These are phyloP conservation scores for Penicillium sp. DNA, from an alignment of 2,329 filamentous ascomycete species.

Conservation along the genomic window DNA sequence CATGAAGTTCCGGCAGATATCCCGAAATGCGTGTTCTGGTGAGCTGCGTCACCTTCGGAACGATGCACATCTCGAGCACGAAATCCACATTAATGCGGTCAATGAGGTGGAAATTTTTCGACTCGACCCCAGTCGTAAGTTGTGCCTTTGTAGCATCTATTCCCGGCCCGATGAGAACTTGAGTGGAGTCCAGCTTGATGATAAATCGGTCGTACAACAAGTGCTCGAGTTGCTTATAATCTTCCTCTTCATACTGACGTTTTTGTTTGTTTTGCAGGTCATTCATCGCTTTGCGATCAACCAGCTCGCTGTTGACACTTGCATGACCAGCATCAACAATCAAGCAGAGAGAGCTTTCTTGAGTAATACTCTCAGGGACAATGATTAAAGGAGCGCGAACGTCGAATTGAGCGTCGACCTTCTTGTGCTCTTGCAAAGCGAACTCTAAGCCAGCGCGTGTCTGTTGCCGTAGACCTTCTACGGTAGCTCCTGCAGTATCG, in stretches of 20 bases:
- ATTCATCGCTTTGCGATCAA: conserved; percentile 82
- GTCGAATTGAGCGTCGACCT: conserved; percentile 91
- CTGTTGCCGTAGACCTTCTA: conserved; percentile 90
- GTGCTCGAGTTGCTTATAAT: conserved; percentile 79
- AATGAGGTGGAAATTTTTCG: conserved; percentile 76
- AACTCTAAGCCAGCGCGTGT: conserved; percentile 94
- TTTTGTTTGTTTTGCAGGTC: conserved; percentile 88
- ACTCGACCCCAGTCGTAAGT: conserved; percentile 60
- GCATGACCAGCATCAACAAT: conserved; percentile 96
- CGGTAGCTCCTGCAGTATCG: conserved; percentile 91
- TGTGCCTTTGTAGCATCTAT: conserved; percentile 85
- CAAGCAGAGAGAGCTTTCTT: conserved; percentile 73
- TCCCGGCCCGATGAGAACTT: conserved; percentile 89
- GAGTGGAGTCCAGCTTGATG: conserved; percentile 87
- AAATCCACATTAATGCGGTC: conserved; percentile 98
- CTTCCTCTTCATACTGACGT: conserved; percentile 78
- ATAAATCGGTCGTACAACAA: conserved; percentile 98
- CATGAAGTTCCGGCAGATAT: conserved; percentile 85
- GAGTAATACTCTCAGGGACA: conserved; percentile 84
- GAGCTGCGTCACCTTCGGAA: conserved; percentile 91
- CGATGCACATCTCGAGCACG: conserved; percentile 87
- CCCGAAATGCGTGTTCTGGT: conserved; percentile 89
- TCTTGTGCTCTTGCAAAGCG: conserved; percentile 95
- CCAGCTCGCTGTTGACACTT: conserved; percentile 86
- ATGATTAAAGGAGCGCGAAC: conserved; percentile 95